phyloP scores from a whole-genome alignment of 352 stramenopile species.

The Pythium pectinolyticum region DNA sequence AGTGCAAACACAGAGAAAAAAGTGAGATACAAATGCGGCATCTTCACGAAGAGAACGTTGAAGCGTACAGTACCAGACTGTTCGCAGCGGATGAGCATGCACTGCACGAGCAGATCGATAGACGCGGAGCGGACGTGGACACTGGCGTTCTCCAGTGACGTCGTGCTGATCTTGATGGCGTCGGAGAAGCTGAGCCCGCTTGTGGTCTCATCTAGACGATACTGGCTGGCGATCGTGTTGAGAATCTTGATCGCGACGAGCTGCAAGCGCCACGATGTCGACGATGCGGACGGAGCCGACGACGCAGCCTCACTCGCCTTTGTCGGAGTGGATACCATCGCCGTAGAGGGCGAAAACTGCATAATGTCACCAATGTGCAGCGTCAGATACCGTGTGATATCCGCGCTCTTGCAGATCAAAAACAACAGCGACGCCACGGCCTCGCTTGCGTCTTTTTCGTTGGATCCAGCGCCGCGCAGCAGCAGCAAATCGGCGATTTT shows the following conservation, averaged over 20 bases:
- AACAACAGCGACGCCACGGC: conserved; percentile 73
- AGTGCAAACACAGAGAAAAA: neutral
- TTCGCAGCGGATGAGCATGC: conserved; percentile 72
- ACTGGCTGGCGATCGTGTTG: conserved; percentile 76
- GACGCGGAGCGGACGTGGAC: conserved; percentile 70
- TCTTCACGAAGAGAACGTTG: neutral
- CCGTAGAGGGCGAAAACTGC: conserved; percentile 22
- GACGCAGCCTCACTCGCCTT: conserved; percentile 14
- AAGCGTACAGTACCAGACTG: conserved; percentile 46
- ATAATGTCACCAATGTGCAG: conserved; percentile 55
- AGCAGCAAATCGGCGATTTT: conserved; percentile 51
- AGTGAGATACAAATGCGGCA: neutral
- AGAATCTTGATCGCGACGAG: conserved; percentile 79
- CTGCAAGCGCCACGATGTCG: conserved; percentile 62
- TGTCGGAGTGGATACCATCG: conserved; percentile 21
- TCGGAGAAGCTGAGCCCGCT: conserved; percentile 62
- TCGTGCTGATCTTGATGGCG: conserved; percentile 64
- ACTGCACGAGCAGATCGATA: conserved; percentile 73
- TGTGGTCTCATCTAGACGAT: conserved; percentile 57
- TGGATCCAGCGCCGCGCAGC: conserved; percentile 52
- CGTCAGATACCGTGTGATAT: conserved; percentile 65
- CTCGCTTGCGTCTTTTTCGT: conserved; percentile 81
- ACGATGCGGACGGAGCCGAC: neutral
- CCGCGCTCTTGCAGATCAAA: conserved; percentile 77
- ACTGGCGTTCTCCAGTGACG: conserved; percentile 68